Evolutionary conservation across 345 rosid genomes (phyloP).

Genomic region (Camelina laxa): DNA sequence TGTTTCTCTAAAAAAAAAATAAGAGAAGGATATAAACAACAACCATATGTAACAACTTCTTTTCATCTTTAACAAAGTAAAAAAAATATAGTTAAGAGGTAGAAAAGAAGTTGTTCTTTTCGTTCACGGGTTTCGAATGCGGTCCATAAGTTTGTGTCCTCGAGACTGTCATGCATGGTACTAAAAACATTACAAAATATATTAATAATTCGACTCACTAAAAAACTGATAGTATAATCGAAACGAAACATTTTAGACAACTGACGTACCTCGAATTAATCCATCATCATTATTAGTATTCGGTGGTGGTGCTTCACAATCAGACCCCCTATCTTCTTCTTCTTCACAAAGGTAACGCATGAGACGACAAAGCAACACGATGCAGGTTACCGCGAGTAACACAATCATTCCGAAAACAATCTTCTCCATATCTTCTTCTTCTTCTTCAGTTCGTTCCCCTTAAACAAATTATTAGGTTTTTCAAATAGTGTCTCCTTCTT

Average conservation of each 20-base stretch:
- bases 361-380: not conserved
- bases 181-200: not conserved
- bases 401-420: not conserved
- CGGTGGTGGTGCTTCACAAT: not conserved
- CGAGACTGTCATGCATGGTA: not conserved
- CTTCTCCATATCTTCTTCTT: slow-evolving; percentile 17
- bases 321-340: no score
- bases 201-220: not conserved
- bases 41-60: not conserved
- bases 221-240: not conserved
- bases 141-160: not conserved
- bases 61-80: not conserved
- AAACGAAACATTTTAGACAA: not conserved
- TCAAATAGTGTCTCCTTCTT: not conserved
- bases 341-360: not conserved
- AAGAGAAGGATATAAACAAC: not conserved
- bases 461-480: not conserved
- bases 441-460: not conserved
- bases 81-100: not conserved
- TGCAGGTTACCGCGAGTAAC: not conserved
- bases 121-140: not conserved
- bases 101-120: slow-evolving; percentile 14
- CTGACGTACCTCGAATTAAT: not conserved
- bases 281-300: not conserved
- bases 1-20: no score